phyloP scores from a whole-genome alignment of 306 rosid species.

The Vigna angularis region DNA sequence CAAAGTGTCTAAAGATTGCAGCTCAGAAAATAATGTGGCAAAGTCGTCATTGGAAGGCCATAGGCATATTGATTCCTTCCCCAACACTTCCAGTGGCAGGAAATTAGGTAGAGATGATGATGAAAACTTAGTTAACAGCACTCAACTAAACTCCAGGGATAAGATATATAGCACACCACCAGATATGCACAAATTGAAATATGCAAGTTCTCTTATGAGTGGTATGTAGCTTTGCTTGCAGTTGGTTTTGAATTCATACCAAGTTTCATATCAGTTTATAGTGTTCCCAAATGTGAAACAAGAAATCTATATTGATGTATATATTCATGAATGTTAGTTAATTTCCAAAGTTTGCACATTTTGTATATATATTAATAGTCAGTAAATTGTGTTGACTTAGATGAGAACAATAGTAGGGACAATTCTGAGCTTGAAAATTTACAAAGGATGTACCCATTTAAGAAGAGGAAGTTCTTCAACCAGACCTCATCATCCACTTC shows the following conservation, averaged over 20 bases:
- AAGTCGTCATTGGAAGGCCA: constrained; percentile 37
- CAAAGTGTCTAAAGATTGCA: constrained; percentile 38
- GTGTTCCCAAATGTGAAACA: constrained; percentile 10
- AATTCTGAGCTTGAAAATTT: constrained; percentile 57
- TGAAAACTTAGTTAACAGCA: constrained; percentile 52
- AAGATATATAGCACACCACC: constrained; percentile 42
- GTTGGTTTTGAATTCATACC: constrained; percentile 10
- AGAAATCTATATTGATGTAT: not conserved
- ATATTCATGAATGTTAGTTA: not conserved
- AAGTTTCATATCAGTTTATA: constrained; percentile 2
- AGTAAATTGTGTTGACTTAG: constrained; percentile 47
- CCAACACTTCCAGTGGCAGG: constrained; percentile 31
- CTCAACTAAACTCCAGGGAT: constrained; percentile 45
- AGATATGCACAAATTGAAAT: constrained; percentile 38
- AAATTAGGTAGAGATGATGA: constrained; percentile 68
- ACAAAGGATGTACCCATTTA: constrained; percentile 75
- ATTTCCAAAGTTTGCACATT: not conserved
- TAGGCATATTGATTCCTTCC: constrained; percentile 36
- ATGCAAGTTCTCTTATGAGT: constrained; percentile 41
- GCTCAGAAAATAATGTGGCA: constrained; percentile 41
- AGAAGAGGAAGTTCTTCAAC: constrained; percentile 73
- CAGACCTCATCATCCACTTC: constrained; percentile 57
- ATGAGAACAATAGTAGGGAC: constrained; percentile 49
- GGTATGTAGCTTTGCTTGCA: constrained; percentile 41
- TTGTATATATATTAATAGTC: constrained; percentile 23